Conservation (phyloP, 1,284 basidiomycete genomes). For the Heliocybe sulcata region DNA sequence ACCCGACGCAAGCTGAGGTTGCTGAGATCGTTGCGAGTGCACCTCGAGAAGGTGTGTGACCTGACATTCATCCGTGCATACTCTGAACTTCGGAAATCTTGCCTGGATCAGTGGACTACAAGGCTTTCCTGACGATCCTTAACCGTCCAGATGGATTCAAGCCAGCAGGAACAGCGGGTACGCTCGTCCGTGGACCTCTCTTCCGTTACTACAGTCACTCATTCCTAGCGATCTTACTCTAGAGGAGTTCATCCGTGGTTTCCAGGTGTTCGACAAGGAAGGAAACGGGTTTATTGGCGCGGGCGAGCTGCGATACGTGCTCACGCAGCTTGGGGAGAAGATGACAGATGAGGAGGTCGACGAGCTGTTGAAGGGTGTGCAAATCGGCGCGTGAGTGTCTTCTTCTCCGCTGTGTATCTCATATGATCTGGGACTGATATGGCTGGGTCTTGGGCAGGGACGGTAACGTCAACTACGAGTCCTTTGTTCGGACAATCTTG, state of each 20-base stretch:
- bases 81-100: too few species aligned
- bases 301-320: constrained; percentile 88
- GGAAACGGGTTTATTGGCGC: constrained; percentile 96
- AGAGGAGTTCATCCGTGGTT: constrained; percentile 99
- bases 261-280: constrained; percentile 99
- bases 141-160: constrained; percentile 97
- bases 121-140: constrained; percentile 85
- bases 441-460: constrained; percentile 52
- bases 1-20: constrained; percentile 97
- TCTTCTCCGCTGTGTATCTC: constrained; percentile 2
- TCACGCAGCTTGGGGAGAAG: constrained; percentile 96
- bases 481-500: constrained; percentile 89
- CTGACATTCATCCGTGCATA: too few species aligned
- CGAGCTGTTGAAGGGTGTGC: constrained; percentile 92
- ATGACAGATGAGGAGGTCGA: constrained; percentile 98
- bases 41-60: constrained; percentile 74
- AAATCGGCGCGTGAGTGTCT: constrained; percentile 70
- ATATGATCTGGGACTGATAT: neutral
- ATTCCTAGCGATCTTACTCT: constrained; percentile 4
- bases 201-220: neutral
- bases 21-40: constrained; percentile 71
- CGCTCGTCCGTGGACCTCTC: constrained; percentile 16
- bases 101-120: constrained; percentile 80
- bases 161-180: constrained; percentile 88
- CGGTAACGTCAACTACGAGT: constrained; percentile 97